Percentiles rank a stretch among this genome's conserved stretches.
Evolutionary conservation across 108 stramenopile species (phyloP).

Genomic region (Chaetoceros tenuissimus): DNA sequence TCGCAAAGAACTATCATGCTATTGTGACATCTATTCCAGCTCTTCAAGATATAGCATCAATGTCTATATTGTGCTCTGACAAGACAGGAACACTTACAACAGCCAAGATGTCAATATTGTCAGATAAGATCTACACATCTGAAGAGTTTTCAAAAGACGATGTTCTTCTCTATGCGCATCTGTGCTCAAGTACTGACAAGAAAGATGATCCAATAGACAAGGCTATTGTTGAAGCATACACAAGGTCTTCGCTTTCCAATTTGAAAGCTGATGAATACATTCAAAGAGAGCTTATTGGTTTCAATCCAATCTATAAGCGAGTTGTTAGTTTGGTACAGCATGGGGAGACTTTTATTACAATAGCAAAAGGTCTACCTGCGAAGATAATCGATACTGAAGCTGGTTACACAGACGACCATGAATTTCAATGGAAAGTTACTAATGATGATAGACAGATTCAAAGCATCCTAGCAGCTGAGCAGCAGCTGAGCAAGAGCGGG

Average conservation of each 20-base stretch:
- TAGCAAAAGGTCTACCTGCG: conserved; percentile 71
- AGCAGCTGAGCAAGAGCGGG: conserved; percentile 28
- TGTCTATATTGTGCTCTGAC: conserved; percentile 73
- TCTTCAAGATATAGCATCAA: conserved; percentile 79
- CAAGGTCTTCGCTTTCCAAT: conserved; percentile 2
- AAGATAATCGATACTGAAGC: conserved; percentile 64
- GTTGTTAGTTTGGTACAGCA: conserved; percentile 44
- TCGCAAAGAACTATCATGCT: conserved; percentile 69
- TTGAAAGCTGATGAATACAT: conserved; percentile 4
- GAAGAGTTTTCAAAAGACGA: conserved; percentile 40
- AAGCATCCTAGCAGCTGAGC: conserved; percentile 16
- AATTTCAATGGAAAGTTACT: conserved; percentile 63
- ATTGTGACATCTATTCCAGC: conserved; percentile 80
- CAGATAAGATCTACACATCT: conserved; percentile 33
- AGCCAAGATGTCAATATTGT: conserved; percentile 69
- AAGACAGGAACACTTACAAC: conserved; percentile 89
- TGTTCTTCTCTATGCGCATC: conserved; percentile 43
- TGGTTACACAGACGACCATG: conserved; percentile 51
- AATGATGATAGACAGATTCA: conserved; percentile 19
- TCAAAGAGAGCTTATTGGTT: conserved; percentile 50
- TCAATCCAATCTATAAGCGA: conserved; percentile 53
- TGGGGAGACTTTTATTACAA: conserved; percentile 22
- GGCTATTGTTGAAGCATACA: conserved; percentile 48
- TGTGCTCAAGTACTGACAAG: conserved; percentile 72
- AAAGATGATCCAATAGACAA: conserved; percentile 81